phyloP scores from a whole-genome alignment of 371 early-diverging fungal species.

The Mortierella sp. region DNA sequence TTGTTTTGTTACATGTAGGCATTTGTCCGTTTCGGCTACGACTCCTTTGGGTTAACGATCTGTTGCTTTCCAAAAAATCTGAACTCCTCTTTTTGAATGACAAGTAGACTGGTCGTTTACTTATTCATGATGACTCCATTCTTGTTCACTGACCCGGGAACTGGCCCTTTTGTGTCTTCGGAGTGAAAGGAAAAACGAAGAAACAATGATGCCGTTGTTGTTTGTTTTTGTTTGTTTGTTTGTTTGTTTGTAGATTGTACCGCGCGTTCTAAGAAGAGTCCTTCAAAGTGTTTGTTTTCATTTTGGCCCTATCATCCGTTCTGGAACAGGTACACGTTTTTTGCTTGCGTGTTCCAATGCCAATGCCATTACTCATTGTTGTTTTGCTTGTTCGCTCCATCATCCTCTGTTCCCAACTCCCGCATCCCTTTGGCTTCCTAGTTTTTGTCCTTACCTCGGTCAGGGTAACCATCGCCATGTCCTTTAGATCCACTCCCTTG shows the following conservation, averaged over 20 bases:
- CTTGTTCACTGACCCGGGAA: neutral
- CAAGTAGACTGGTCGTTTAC: neutral
- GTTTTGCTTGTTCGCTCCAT: neutral
- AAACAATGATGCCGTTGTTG: neutral
- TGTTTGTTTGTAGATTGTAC: neutral
- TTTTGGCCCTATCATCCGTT: neutral
- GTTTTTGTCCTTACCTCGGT: neutral
- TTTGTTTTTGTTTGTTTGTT: neutral
- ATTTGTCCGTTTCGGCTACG: neutral
- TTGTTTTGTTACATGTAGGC: neutral
- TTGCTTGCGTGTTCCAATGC: neutral
- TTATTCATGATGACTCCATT: neutral
- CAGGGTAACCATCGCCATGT: neutral
- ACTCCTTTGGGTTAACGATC: neutral
- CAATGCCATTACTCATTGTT: neutral
- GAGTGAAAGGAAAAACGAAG: neutral
- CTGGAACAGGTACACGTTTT: neutral
- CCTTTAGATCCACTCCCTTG: neutral
- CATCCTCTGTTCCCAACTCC: neutral
- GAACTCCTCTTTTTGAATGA: neutral
- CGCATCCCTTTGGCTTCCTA: neutral
- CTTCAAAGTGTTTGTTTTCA: neutral
- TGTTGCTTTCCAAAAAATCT: neutral
- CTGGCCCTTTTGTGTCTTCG: conserved; percentile 1
- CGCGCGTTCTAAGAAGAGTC: neutral